These are phyloP conservation scores for Ophidiomyces ophidiicola DNA, from an alignment of 2,329 filamentous ascomycete genomes.

Conservation along the genomic window DNA sequence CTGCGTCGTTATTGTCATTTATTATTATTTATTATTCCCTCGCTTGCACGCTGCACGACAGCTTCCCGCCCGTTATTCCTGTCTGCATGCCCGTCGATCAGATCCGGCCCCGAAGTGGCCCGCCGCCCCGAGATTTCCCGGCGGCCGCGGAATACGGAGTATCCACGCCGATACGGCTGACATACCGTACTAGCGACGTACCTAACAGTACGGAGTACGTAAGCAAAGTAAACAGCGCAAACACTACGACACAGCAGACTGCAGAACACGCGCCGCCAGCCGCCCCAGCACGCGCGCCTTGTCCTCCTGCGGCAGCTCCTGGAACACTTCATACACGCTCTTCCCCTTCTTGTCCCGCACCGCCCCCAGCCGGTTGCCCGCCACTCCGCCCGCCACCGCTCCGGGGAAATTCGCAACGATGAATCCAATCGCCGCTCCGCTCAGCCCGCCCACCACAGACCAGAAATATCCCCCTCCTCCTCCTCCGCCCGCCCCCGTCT, in stretches of 20 bases:
- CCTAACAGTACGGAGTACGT: background rate
- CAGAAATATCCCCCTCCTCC: constrained; percentile 48
- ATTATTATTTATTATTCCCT: too few relatives aligned
- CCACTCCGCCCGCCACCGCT: constrained; percentile 76
- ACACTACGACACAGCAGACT: constrained; percentile 19
- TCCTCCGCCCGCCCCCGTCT: constrained; percentile 46
- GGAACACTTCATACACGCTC: constrained; percentile 84
- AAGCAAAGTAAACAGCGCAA: background rate
- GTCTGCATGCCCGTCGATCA: too few relatives aligned
- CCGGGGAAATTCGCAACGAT: constrained; percentile 90
- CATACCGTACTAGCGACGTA: background rate
- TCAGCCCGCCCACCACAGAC: constrained; percentile 70
- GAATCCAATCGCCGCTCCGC: constrained; percentile 82
- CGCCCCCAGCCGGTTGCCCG: constrained; percentile 81
- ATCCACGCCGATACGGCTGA: too few relatives aligned
- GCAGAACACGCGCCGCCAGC: constrained; percentile 72
- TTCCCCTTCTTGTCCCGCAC: constrained; percentile 84
- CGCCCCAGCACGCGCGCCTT: constrained; percentile 70
- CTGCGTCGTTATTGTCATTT: too few relatives aligned
- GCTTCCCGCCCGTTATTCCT: too few relatives aligned
- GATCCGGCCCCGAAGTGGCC: too few relatives aligned
- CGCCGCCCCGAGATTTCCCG: too few relatives aligned
- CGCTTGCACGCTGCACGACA: too few relatives aligned
- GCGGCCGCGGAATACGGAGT: too few relatives aligned
- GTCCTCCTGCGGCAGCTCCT: constrained; percentile 73